Base-by-base conservation (phyloP, 2,329 filamentous ascomycete species). In the Cryphonectria naterciae region DNA sequence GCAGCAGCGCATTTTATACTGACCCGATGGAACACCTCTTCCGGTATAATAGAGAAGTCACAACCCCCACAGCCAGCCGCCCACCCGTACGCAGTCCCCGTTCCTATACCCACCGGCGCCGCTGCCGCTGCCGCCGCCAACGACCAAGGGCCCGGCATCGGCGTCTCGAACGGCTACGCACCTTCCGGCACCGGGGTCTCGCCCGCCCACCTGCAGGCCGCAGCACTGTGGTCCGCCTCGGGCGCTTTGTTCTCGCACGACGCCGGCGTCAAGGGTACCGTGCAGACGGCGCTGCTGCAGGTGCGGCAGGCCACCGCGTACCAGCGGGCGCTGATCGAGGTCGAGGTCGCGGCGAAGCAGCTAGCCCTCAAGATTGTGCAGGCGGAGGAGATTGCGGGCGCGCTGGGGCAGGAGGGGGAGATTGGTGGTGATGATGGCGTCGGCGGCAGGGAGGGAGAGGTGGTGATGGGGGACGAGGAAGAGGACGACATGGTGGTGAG, bases 321-420 rank as follows among this genome's bases (percentile, higher is more conserved):
- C 66, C 81, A 83, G 1, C 81, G 87, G 5, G 80, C 83, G 66
- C 79, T 88, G 71, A 82, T 86, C 66, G 82, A 85, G 74, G 84
- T 89, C 68, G 86, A 89, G 74, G 80, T 84, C 60, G 82, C 85
- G 2, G 86, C 87, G 17, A 83, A 85, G 76, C 85, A 88, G 78
- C 81, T 89, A 43, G 86, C 85, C 8, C 80, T 87, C 75, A 83
- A 85, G 39, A 83, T 88, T 61, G 80, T 82, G 28, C 83, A 87
- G 73, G 87, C 85, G 74, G 84, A 87, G 71, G 85, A 87, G 63
- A 81, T 80, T 60, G 67, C 64, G n/a, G 62, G 67, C 15, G 41
- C 32, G 63, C 75, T 79, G 77, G 74, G 72, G 66, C 39, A 69
- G 43, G 73, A 74, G 78, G 41, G 77, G 52, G 65, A 49, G 19